Evolutionary conservation across 2,329 filamentous ascomycete species (phyloP), one percentile per base, ranked within the genome.

Genomic region (Lasiodiplodia sp.): DNA sequence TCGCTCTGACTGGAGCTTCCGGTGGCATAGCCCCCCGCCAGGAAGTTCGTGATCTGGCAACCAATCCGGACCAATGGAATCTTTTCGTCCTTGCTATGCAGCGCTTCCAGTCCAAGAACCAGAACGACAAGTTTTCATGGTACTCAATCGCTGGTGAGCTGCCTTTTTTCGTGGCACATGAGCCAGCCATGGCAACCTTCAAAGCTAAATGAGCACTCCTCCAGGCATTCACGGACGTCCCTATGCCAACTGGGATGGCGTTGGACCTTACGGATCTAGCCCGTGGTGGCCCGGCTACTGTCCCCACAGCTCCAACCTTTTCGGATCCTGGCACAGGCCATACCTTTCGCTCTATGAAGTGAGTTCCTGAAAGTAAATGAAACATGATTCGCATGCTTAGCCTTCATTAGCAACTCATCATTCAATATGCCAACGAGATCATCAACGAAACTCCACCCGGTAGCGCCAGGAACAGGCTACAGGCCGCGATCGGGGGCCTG

Each of bases 281-380:
- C 60, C 60, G 21, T 64, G 47, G 31, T 70, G 52, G 8, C 62
- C 70, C 1, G 92, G 92, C 28, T 96, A 94, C 75, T 97, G 93
- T 76, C 87, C 88, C 5, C 94, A 97, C 78, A 87, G 85, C 31
- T 93, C 92, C 3, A 88, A 91, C 40, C 81, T 96, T 16, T 96
- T 97, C 76, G 86, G 91, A n/a, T 86, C 88, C 37, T 97, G 93
- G 93, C 93, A 97, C 82, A 86, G 93, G 25, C 91, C 93, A 0
- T 96, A 96, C 78, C 81, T 96, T 49, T 83, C 86, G 2, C 80
- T 91, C 1, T 89, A 83, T 70, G 85, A 91, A 80, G 86, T 87
- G 72, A 60, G 75, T 37, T 7, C 23, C 60, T 12, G 18, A 7
- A n/a, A 16, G 11, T 25, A 1, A 8, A 10, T 37, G 28, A 6